phyloP scores from a whole-genome alignment of 176 grass and related monocot genomes.

The Otatea glauca region DNA sequence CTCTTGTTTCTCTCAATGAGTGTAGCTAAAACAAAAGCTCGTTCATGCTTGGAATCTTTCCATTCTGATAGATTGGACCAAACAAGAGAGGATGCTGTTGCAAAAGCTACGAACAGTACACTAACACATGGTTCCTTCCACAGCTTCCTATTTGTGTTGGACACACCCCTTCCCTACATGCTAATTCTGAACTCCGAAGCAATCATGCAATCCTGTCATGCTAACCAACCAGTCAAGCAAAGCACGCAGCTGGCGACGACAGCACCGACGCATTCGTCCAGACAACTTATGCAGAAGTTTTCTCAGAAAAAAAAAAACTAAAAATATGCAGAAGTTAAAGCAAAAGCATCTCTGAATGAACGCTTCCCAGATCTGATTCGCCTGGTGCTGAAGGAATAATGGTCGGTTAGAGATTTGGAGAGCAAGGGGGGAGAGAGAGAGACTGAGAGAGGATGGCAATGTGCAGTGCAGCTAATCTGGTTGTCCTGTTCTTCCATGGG shows the following conservation, averaged over 20 bases:
- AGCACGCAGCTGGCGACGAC: neutral
- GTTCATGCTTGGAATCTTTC: slow-evolving; percentile 1
- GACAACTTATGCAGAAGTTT: neutral
- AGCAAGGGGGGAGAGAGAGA: neutral
- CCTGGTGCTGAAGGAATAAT: slow-evolving; percentile 44
- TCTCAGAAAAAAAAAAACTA: neutral
- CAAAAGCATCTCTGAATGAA: neutral
- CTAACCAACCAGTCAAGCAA: neutral
- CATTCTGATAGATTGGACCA: neutral
- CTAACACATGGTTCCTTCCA: neutral
- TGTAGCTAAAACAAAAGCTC: neutral
- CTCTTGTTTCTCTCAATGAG: neutral
- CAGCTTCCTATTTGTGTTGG: neutral
- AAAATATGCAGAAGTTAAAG: too few species aligned
- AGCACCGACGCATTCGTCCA: neutral
- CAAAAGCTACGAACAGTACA: slow-evolving; percentile 1
- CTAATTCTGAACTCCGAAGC: neutral
- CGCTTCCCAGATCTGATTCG: slow-evolving; percentile 30
- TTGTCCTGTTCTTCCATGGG: neutral
- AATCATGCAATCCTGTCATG: neutral
- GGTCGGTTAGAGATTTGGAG: neutral
- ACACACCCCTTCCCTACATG: neutral
- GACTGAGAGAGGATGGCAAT: slow-evolving; percentile 22
- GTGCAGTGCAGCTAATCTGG: slow-evolving; percentile 4
- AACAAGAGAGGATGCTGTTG: neutral